A percentile compares a stretch with the other conserved stretches of the same genome.
Evolutionary conservation across 164 flowering plant genomes (phyloP).

Genomic region (Tetracentron sinense): DNA sequence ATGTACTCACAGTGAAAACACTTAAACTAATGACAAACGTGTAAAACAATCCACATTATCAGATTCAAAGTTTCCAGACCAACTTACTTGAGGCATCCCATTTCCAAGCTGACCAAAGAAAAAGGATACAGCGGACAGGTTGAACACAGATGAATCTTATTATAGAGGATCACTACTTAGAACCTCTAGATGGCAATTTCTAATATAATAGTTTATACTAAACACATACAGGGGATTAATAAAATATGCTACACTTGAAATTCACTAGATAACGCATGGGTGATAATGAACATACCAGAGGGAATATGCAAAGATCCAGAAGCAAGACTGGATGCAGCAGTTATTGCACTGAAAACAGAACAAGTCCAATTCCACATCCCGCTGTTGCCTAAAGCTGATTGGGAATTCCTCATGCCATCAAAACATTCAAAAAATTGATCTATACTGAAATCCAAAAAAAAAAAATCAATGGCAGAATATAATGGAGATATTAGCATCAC

Average conservation of each 20-base stretch:
- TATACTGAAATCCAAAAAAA: constrained; percentile 71
- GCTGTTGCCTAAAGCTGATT: constrained; percentile 74
- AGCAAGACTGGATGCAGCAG: constrained; percentile 92
- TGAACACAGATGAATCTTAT: too few species aligned
- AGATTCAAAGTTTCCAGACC: too few species aligned
- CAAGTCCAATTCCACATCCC: constrained; percentile 95
- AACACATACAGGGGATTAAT: neutral
- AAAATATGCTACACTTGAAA: neutral
- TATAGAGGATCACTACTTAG: too few species aligned
- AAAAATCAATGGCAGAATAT: constrained; percentile 14
- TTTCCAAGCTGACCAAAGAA: too few species aligned
- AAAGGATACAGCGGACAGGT: too few species aligned
- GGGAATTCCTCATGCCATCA: constrained; percentile 83
- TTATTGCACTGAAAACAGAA: constrained; percentile 91
- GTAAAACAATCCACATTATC: too few species aligned
- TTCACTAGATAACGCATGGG: neutral
- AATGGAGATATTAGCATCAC: neutral
- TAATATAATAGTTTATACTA: too few species aligned
- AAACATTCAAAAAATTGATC: constrained; percentile 94
- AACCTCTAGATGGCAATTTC: too few species aligned
- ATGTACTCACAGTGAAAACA: too few species aligned
- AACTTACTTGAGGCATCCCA: too few species aligned
- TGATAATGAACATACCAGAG: constrained; percentile 49
- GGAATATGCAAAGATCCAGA: constrained; percentile 75
- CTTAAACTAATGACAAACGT: too few species aligned